A percentile compares a stretch with the other conserved stretches of the same genome.
These are phyloP conservation scores for Diaporthe citriasiana DNA, from an alignment of 2,329 filamentous ascomycete genomes.

Conservation along the genomic window DNA sequence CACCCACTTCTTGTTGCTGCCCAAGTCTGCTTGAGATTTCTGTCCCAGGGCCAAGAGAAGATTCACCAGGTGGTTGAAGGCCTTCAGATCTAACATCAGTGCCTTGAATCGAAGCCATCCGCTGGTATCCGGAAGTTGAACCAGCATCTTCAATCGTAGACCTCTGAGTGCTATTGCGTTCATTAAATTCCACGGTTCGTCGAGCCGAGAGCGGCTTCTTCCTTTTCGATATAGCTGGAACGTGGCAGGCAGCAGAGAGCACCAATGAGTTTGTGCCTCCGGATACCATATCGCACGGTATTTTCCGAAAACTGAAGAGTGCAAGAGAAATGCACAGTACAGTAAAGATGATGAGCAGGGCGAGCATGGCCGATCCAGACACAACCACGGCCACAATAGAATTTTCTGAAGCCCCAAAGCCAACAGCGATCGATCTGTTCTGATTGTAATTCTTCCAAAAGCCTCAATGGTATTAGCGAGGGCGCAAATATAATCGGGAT, in stretches of 20 bases:
- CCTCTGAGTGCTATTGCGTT: neutral
- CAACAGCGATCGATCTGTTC: neutral
- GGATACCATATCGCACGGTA: neutral
- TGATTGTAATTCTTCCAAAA: neutral
- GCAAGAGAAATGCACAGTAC: neutral
- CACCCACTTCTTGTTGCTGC: neutral
- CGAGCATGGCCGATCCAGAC: conserved; percentile 14
- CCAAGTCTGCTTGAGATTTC: neutral
- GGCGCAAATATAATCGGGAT: neutral
- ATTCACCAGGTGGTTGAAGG: neutral
- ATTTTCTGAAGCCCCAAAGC: neutral
- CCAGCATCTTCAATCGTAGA: neutral
- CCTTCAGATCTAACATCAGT: neutral
- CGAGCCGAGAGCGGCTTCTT: neutral
- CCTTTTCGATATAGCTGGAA: neutral
- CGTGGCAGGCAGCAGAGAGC: conserved; percentile 28
- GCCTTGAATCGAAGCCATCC: neutral
- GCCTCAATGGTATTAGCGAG: neutral
- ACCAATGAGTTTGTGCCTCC: conserved; percentile 4
- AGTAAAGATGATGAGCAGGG: neutral
- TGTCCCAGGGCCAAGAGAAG: neutral
- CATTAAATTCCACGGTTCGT: too few relatives aligned
- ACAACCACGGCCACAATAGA: neutral
- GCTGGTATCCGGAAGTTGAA: neutral
- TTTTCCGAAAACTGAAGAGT: neutral